phyloP scores from a whole-genome alignment of 345 rosid genomes.

The Linum lewisii region DNA sequence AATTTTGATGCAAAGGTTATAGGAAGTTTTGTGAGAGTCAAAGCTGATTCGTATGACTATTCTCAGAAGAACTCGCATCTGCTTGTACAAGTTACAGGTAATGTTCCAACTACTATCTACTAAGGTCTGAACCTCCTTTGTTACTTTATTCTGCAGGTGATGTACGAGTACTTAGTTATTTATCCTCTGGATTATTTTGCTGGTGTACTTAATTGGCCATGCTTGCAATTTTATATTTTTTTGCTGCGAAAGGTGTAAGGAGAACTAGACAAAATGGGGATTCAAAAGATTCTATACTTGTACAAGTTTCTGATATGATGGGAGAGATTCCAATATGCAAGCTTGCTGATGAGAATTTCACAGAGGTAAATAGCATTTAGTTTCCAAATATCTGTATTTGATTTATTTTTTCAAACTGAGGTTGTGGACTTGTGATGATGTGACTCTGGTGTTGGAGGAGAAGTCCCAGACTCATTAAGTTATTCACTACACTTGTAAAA shows the following conservation, averaged over 20 bases:
- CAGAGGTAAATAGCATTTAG: conserved; percentile 25
- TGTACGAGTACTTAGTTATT: background rate
- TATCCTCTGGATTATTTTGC: background rate
- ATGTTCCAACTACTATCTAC: background rate
- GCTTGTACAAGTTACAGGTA: conserved; percentile 50
- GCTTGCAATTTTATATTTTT: background rate
- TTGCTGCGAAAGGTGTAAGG: conserved; percentile 29
- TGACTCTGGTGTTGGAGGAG: too few relatives aligned
- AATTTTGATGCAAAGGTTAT: conserved; percentile 34
- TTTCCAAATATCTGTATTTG: background rate
- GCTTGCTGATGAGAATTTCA: conserved; percentile 37
- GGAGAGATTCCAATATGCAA: conserved; percentile 26
- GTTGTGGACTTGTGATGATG: too few relatives aligned
- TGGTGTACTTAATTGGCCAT: conserved; percentile 6
- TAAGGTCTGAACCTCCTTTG: background rate
- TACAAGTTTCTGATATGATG: conserved; percentile 26
- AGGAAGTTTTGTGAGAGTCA: conserved; percentile 49
- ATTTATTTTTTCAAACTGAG: too few relatives aligned
- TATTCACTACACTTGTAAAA: background rate
- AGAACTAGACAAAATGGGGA: conserved; percentile 15
- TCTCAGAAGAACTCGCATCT: conserved; percentile 32
- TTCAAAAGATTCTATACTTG: conserved; percentile 19
- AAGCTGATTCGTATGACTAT: conserved; percentile 31
- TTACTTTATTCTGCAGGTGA: background rate
- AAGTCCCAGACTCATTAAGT: background rate